Base-by-base conservation (phyloP, 169 alveolate species). In the Cryptosporidium sp. region DNA sequence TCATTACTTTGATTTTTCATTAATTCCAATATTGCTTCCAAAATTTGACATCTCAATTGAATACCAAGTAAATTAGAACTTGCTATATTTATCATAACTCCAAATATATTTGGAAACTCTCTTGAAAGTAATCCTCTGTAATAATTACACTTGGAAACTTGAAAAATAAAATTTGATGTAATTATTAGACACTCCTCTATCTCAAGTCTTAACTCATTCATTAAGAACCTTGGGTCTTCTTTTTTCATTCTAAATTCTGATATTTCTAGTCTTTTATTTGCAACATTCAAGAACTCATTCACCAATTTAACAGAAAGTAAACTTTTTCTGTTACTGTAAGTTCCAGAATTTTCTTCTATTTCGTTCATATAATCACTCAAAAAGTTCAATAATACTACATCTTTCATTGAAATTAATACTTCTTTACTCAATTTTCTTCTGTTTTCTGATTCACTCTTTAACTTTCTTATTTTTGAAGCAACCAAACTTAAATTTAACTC, bases 71-170 rank as follows among this genome's bases (percentile, higher is more conserved):
- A 73, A 33, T 37, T 44, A 3, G 86, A 73, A 42, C 86, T 35
- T 73, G 86, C 86, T 48, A 73, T 53, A 56, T 21, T 33, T 12
- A 73, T 26, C 56, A 73, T 16, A 56, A 53, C 44, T n/a, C 45
- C 56, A 16, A 73, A 56, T 33, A 73, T 73, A 29, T 58, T 39
- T 3, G 86, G 86, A 14, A 73, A 73, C 37, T 73, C 86, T 35
- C 39, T 73, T 23, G 60, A 52, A 33, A 73, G 18, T 16, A 73
- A 31, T 23, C 60, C 35, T 53, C 70, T 53, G 6, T 48, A 56
- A 58, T 33, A 53, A 51, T 60, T 23, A 39, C n/a, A 26, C 16
- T 42, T 60, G 23, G 86, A 73, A 31, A 58, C 60, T 58, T 31
- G 35, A 12, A 73, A 31, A 26, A 56, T 37, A 56, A 52, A 60